Evolutionary conservation across 2,329 filamentous ascomycete species (phyloP), one percentile per base, ranked within the genome.

Genomic region (Plenodomus lindquistii): DNA sequence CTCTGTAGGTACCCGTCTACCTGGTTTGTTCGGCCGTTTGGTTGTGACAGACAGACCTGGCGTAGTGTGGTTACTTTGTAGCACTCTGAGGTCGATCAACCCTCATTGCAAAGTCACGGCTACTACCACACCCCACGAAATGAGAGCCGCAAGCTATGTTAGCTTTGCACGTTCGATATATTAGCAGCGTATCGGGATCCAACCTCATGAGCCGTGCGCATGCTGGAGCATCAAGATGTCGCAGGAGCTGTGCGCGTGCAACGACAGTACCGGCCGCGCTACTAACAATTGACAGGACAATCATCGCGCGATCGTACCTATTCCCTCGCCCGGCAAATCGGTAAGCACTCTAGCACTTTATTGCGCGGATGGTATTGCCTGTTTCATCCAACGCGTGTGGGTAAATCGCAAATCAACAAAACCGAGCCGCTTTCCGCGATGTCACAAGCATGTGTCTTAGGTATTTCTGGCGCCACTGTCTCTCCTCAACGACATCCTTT

Each of bases 1-100:
- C 8, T 18, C 51, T 52, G 46, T 48, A 52, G 35, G 34, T 46
- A 45, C 35, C 49, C 53, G 40, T 19, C 8, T 22, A 24, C 18
- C 44, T 37, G 53, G 50, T 27, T 39, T 36, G 18, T 37, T 24
- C 44, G 45, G 41, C 50, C 46, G 49, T 50, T 55, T 44, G 37
- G 24, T 44, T 51, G 46, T 46, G 42, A 53, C 52, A 27, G 34
- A 19, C 11, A 37, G 35, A 20, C 35, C 18, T 37, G 35, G 35
- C 35, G 18, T 18, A 37, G 35, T 18, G 18, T 20, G 44, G 44
- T 55, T 38, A 46, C 44, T 29, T 35, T 46, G 48, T 55, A 48
- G 46, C 41, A 50, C 46, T 48, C 44, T 47, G 42, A 44, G 22
- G 42, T 13, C 35, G 42, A 34, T 27, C 21, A 18, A 38, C 17